Percentiles rank a stretch among this genome's conserved stretches.
These are phyloP conservation scores for Saccharomycopsis fibuligera DNA, from an alignment of 805 yeast genomes.

Conservation along the genomic window DNA sequence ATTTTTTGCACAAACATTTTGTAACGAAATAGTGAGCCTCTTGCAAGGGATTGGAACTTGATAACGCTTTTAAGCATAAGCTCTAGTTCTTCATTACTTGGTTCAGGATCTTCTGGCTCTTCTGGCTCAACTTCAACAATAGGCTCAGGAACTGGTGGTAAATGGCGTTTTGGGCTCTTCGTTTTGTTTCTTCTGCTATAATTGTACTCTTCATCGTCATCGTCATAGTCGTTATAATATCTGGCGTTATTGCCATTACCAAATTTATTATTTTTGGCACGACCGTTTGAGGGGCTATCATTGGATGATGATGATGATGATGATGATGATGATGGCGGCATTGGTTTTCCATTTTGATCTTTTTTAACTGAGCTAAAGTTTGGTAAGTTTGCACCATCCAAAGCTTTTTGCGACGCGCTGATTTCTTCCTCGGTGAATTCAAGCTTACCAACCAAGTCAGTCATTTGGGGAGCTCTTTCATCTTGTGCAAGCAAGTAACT, in stretches of 20 bases:
- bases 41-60: constrained; percentile 58
- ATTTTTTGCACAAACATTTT: constrained; percentile 55
- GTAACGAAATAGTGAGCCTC: constrained; percentile 66
- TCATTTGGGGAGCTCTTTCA: constrained; percentile 53
- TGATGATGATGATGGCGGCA: too few relatives aligned
- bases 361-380: constrained; percentile 54
- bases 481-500: constrained; percentile 62
- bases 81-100: constrained; percentile 24
- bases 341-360: constrained; percentile 19
- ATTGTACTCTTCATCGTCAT: neutral
- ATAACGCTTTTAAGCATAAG: constrained; percentile 33
- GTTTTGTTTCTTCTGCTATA: neutral
- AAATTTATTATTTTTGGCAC: neutral
- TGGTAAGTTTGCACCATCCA: constrained; percentile 69
- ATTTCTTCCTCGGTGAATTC: constrained; percentile 66
- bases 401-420: constrained; percentile 50
- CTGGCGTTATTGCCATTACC: neutral
- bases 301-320: too few relatives aligned
- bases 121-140: too few relatives aligned
- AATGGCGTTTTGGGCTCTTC: neutral
- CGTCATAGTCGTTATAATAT: neutral
- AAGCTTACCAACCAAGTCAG: constrained; percentile 53
- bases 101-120: constrained; percentile 14
- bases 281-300: neutral
- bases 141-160: constrained; percentile 7